Base-by-base conservation (phyloP, 225 moss, liverwort and hornwort species). In the Sphagnum tenellum region DNA sequence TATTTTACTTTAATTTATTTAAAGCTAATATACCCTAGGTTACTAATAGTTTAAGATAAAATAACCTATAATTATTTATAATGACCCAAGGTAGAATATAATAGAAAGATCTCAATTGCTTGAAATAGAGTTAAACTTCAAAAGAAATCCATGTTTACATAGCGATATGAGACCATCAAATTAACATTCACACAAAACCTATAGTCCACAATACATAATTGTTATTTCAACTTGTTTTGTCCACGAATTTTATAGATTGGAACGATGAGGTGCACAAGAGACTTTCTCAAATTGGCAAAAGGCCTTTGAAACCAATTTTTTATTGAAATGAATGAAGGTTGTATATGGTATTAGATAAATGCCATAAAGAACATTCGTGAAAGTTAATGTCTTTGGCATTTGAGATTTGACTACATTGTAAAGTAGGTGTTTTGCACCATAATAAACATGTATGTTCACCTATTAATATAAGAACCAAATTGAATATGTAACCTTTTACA, bases 101-200 rank as follows among this genome's bases (percentile, higher is more conserved):
- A 1, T 29, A 29, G 54, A 61, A 61, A 29, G 13, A 8, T 45
- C 8, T 7, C 29, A 48, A 9, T 60, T 55, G 45, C 57, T 69
- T 79, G 88, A 69, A 96, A 92, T 60, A 82, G 66, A 92, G 82
- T 92, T 92, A 96, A 3, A 79, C 73, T 46, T 88, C 73, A 69
- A 77, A 96, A 63, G 92, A 96, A 48, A 90, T 78, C 73, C 96
- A 96, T 56, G 89, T 92, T 67, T 90, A 92, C 29, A 29, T 29
- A 29, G 96, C 48, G 92, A 96, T 63, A 96, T 79, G 12, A 83
- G 74, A 68, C 92, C 96, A 71, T 86, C 88, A 45, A 84, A 84
- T 48, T 82, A 44, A 68, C 96, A 96, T 58, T 92, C 89, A 45
- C 76, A 90, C 67, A 96, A 81, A 70, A 96, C 96, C 95, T 95